phyloP scores from a whole-genome alignment of 1,284 basidiomycete species.

The Leccinum glutinopallens region DNA sequence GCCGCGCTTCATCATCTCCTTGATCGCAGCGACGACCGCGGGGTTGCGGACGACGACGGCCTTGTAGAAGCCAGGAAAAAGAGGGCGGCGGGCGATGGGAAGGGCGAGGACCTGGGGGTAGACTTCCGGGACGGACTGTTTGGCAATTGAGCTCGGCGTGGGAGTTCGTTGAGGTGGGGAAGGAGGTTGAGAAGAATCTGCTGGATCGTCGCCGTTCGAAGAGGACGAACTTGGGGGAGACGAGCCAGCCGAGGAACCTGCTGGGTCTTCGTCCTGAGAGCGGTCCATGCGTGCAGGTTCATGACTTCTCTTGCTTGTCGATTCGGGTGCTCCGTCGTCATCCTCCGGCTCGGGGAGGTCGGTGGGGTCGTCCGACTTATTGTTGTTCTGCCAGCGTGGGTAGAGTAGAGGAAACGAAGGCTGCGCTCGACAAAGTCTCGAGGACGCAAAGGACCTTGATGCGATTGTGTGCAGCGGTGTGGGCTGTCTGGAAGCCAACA shows the following conservation, averaged over 20 bases:
- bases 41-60: constrained; percentile 92
- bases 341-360: constrained; percentile 27
- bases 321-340: constrained; percentile 30
- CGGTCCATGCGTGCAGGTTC: constrained; percentile 26
- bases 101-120: constrained; percentile 96
- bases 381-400: constrained; percentile 34
- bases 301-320: constrained; percentile 8
- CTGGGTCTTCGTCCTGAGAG: constrained; percentile 33
- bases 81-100: constrained; percentile 92
- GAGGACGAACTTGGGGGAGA: constrained; percentile 28
- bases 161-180: constrained; percentile 41
- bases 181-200: constrained; percentile 26
- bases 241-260: constrained; percentile 32
- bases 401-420: constrained; percentile 27
- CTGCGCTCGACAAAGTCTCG: constrained; percentile 20
- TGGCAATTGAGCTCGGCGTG: constrained; percentile 65
- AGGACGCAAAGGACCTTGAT: constrained; percentile 27
- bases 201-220: constrained; percentile 33
- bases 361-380: constrained; percentile 26
- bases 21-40: constrained; percentile 90
- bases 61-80: constrained; percentile 99
- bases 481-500: constrained; percentile 16
- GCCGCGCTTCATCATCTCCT: constrained; percentile 95
- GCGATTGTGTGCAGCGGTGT: constrained; percentile 18
- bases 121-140: constrained; percentile 81